A percentile compares a stretch with the other conserved stretches of the same genome.
Evolutionary conservation across 768 basidiomycete species (phyloP).

Genomic region (Hygrocybe coccinea): DNA sequence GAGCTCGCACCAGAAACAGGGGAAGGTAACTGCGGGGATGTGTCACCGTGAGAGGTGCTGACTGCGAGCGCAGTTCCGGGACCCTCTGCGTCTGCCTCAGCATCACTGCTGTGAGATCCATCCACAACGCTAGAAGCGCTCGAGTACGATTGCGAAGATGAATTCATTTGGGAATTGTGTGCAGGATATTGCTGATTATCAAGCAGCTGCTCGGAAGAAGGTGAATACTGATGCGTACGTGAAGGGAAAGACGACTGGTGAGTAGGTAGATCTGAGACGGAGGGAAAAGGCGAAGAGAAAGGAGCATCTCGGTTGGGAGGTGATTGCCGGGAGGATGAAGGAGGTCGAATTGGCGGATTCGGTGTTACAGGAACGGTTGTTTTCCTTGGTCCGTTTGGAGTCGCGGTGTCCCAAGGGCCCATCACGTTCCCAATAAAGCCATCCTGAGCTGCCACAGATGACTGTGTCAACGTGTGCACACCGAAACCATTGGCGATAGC

Average conservation of each 20-base stretch:
- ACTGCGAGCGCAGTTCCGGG: constrained; percentile 46
- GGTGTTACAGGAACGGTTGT: background rate
- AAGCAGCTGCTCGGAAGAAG: constrained; percentile 9
- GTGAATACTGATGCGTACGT: constrained; percentile 12
- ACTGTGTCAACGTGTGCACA: constrained; percentile 4
- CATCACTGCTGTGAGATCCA: constrained; percentile 22
- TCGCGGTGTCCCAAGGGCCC: constrained; percentile 41
- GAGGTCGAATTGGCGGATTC: constrained; percentile 4
- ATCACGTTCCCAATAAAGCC: constrained; percentile 29
- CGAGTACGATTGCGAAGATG: constrained; percentile 23
- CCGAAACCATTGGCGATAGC: constrained; percentile 11
- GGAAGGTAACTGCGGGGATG: constrained; percentile 72
- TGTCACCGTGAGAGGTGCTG: constrained; percentile 46
- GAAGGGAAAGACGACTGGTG: background rate
- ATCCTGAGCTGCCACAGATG: constrained; percentile 10
- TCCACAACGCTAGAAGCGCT: constrained; percentile 31
- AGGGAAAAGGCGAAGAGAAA: constrained; percentile 28
- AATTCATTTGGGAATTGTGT: constrained; percentile 5
- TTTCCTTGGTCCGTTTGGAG: background rate
- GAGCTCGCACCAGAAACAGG: constrained; percentile 63
- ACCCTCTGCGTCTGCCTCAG: constrained; percentile 21
- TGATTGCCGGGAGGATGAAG: constrained; percentile 2
- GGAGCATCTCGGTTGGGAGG: background rate
- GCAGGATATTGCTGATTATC: background rate
- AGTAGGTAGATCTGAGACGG: constrained; percentile 32